Base-by-base conservation (phyloP, 83 land plant species). In the Picea engelmannii region DNA sequence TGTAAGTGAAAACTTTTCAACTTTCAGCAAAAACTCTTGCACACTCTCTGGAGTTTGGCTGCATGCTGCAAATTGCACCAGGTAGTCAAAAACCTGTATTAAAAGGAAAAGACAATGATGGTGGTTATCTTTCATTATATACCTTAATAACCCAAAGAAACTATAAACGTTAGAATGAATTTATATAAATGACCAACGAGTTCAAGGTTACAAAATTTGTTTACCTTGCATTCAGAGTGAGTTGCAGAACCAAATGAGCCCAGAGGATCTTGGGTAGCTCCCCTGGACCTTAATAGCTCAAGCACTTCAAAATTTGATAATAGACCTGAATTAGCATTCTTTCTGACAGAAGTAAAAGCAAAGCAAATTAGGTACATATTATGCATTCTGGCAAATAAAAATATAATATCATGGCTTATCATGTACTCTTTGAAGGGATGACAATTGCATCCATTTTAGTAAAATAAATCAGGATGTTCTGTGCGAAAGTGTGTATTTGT, bases 251-350 rank as follows among this genome's bases (percentile, higher is more conserved):
- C 85, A 27, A 87, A 61, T 67, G 83, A 81, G 4, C 89, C 84
- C 40, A 87, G 49, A 23, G 88, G 85, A 63, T 93, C 96, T 74
- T 84, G 84, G 58, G 90, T 85, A 10, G 92, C 92, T 5, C 94
- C 93, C 52, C 90, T 86, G 25, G 91, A 88, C 62, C 82, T 79
- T 61, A 94, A 79, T 80, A 94, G 85, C 20, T 90, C 88, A 38
- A 94, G 82, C 24, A 93, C 94, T 83, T 94, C 97, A 82, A 89
- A 91, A 80, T 96, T 94, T 16, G 94, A 87, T 21, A 94, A 90
- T 11, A 86, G 77, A 4, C 97, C 97, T 11, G 92, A 90, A 83
- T 93, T 86, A 11, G 84, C 84, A 38, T 90, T 80, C n/a, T 79
- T 27, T 66, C 98, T 93, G 83, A 49, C 13, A 11, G 2, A 11